Base-by-base conservation (phyloP, 2,329 filamentous ascomycete genomes). In the Knoxdaviesia capensis region DNA sequence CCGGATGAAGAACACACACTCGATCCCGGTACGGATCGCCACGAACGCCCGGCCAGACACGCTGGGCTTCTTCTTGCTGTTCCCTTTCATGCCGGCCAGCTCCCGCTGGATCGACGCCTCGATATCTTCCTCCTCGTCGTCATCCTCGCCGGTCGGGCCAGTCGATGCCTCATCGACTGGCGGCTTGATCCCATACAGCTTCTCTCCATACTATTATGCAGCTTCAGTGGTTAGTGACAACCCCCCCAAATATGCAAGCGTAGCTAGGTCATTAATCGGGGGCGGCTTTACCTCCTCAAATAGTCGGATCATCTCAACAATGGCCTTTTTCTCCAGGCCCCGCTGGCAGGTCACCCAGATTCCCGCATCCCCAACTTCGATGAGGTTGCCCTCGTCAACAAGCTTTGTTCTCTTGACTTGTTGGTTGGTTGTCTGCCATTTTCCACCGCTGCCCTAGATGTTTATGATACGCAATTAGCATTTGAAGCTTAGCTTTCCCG, bases 311-410 rank as follows among this genome's bases (percentile, higher is more conserved):
- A 86, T 65, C 54, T 88, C 82, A 40, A 66, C 63, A 3, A 80
- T 68, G 9, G 80, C 79, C 56, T 76, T 79, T 36, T 64, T 65
- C 57, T 83, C 80, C 61, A 80, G 78, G 48, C 73, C 72, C 53
- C 78, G 71, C 41, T 78, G 74, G 54, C 80, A 87, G 0, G 81
- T 86, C 31, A 78, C 77, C 80, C 80, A 88, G 45, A 88, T 75
- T 5, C 82, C 82, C 41, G 68, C 63, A 51, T 86, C 79, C 5
- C 80, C 80, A 5, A 77, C 63, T 49, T 81, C 71, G 39, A 86
- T 58, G 8, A 57, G 53, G 35, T 58, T 63, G 36, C 64, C 65
- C 48, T 59, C 49, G 35, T 60, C 60, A 9, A 57, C 58, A 46
- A 58, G 55, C 41, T 59, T 55, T 20, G 60, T 59, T 37, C 61